These are phyloP conservation scores for Apiospora marii DNA, from an alignment of 2,329 filamentous ascomycete genomes.

Conservation along the genomic window DNA sequence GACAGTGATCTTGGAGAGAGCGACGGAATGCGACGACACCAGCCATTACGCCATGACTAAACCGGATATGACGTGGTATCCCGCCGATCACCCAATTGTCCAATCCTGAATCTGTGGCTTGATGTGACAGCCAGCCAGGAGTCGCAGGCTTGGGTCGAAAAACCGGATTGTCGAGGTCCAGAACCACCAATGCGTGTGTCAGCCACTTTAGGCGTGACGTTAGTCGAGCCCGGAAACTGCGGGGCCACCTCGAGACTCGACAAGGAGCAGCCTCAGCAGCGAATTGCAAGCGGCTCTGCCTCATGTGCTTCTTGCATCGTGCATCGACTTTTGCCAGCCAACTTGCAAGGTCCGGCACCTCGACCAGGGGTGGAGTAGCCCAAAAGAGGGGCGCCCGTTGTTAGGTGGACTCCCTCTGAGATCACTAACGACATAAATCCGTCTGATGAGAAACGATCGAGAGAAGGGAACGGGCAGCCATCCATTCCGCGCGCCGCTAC, in stretches of 20 bases:
- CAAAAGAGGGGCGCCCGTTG: not conserved
- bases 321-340: not conserved
- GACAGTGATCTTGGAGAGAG: not conserved
- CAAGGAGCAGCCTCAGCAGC: not conserved
- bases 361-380: not conserved
- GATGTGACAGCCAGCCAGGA: slow-evolving; percentile 4
- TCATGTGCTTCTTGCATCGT: not conserved
- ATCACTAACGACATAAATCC: not conserved
- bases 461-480: not conserved
- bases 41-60: slow-evolving; percentile 24
- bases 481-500: not conserved
- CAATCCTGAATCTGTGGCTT: slow-evolving; percentile 19
- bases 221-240: not conserved
- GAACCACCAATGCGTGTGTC: not conserved
- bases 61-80: slow-evolving; percentile 19
- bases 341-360: not conserved
- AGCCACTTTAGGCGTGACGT: slow-evolving; percentile 18
- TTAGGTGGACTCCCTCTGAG: not conserved
- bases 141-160: slow-evolving; percentile 14
- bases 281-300: not conserved
- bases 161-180: slow-evolving; percentile 13
- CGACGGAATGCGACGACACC: slow-evolving; percentile 13
- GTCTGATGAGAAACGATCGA: not conserved
- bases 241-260: not conserved
- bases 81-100: slow-evolving; percentile 6